Evolutionary conservation across 495 filamentous ascomycete species (phyloP), one percentile per base, ranked within the genome.

Genomic region (Xylaria acuta): DNA sequence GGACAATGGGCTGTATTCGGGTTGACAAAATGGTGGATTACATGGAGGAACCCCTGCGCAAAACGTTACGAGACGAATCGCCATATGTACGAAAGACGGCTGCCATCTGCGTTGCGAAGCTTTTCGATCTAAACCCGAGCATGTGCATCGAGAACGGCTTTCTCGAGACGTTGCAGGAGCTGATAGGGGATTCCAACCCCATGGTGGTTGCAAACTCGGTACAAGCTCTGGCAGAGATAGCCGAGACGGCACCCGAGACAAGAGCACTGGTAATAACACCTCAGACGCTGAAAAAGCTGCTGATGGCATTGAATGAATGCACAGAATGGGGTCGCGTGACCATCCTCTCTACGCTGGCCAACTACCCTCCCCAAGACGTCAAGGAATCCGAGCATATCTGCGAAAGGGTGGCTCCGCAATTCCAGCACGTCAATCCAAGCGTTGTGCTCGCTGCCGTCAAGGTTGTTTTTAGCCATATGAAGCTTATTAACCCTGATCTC

Each of bases 1-100:
- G 96, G 51, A 99, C 96, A n/a, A 99, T 99, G 96, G 96, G 96
- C 34, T 98, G 96, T 81, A 98, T 99, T 72, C 88, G 96, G 53
- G 96, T 99, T 72, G 96, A 98, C 73, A 99, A 99, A 83, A 99
- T 99, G 92, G 93, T 98, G 73, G 97, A 99, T 78, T 99, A 99
- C 80, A 98, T 98, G 96, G 96, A 99, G 82, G 96, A 98, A 80
- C 96, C 96, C 30, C 85, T 99, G 65, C 89, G 96, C 73, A 99
- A 99, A 82, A 99, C 96, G 22, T 86, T 99, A 74, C 91, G 92
- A 77, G 96, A 99, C 82, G 97, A 99, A 82, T 98, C 95, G 63
- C 96, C 96, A 0, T 99, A 99, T 83, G 96, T 99, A 54, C 93
- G 96, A 77, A 99, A 99, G 84, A 99, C 96, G 0, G 97, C 97